A percentile compares a stretch with the other conserved stretches of the same genome.
phyloP scores from a whole-genome alignment of 2,329 filamentous ascomycete species.

The Podosphaera aphanis region DNA sequence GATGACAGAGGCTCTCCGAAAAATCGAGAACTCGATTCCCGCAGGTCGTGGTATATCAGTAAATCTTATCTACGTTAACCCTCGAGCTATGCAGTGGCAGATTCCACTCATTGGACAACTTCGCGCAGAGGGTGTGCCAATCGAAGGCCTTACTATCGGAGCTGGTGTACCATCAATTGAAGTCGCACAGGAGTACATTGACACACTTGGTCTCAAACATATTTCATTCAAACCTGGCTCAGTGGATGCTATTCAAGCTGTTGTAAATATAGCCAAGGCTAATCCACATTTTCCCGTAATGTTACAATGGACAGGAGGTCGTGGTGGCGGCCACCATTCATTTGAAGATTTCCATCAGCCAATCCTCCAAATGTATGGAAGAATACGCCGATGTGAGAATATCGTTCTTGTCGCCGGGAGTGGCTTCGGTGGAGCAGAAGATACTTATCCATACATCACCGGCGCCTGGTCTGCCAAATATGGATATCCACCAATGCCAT shows the following conservation, averaged over 20 bases:
- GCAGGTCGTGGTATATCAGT: slow-evolving; percentile 70
- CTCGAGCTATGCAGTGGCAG: slow-evolving; percentile 77
- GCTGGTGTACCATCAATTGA: slow-evolving; percentile 86
- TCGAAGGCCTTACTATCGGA: slow-evolving; percentile 79
- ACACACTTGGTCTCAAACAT: slow-evolving; percentile 78
- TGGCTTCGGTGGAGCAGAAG: slow-evolving; percentile 73
- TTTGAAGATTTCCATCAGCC: slow-evolving; percentile 91
- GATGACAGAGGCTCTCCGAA: slow-evolving; percentile 62
- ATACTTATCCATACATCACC: slow-evolving; percentile 80
- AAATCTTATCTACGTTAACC: slow-evolving; percentile 81
- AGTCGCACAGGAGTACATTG: slow-evolving; percentile 79
- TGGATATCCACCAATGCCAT: slow-evolving; percentile 81
- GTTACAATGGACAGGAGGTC: slow-evolving; percentile 83
- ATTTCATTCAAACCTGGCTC: slow-evolving; percentile 90
- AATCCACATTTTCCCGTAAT: slow-evolving; percentile 85
- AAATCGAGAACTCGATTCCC: slow-evolving; percentile 67
- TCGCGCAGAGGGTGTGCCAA: slow-evolving; percentile 64
- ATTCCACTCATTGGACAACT: slow-evolving; percentile 64
- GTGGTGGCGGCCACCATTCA: slow-evolving; percentile 83
- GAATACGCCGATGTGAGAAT: slow-evolving; percentile 67
- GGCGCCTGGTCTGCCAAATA: slow-evolving; percentile 72
- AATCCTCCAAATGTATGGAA: slow-evolving; percentile 72
- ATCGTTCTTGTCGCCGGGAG: slow-evolving; percentile 75
- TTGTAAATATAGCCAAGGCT: slow-evolving; percentile 84
- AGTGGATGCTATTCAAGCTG: slow-evolving; percentile 63